A percentile compares a stretch with the other conserved stretches of the same genome.
Conservation (phyloP, 2,329 filamentous ascomycete genomes). For the Aspergillus intermedius region DNA sequence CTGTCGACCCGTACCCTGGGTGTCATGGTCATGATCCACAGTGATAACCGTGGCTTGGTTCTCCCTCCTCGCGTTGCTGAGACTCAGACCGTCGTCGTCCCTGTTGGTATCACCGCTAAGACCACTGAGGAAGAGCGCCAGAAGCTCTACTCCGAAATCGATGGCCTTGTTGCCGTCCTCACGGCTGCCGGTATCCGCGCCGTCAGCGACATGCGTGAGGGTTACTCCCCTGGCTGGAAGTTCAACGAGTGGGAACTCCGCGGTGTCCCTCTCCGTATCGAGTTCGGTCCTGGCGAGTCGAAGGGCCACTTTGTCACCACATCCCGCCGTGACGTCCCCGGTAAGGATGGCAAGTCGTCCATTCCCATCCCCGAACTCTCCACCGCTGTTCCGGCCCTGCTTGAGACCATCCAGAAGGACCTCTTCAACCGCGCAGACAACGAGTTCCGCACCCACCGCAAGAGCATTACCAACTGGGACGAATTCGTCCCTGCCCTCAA, state of each 20-base stretch:
- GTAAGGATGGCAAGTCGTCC: constrained; percentile 64
- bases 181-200: constrained; percentile 68
- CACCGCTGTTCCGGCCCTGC: constrained; percentile 67
- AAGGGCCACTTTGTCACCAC: constrained; percentile 77
- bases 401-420: constrained; percentile 84
- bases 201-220: constrained; percentile 78
- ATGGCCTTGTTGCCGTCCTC: constrained; percentile 62
- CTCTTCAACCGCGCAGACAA: constrained; percentile 71
- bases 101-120: constrained; percentile 88
- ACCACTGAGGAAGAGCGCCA: constrained; percentile 71
- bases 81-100: constrained; percentile 78
- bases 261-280: constrained; percentile 86
- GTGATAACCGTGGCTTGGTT: constrained; percentile 90
- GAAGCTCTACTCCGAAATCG: constrained; percentile 68
- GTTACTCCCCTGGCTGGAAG: constrained; percentile 91
- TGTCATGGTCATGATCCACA: constrained; percentile 98
- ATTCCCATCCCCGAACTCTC: constrained; percentile 69
- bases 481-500: constrained; percentile 88
- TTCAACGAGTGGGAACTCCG: constrained; percentile 99
- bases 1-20: constrained; percentile 94
- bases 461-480: constrained; percentile 78
- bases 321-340: constrained; percentile 72
- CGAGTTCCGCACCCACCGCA: constrained; percentile 71
- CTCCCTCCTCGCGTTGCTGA: constrained; percentile 86
- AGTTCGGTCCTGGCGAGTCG: constrained; percentile 92